Evolutionary conservation across 208 protist species (phyloP).

Genomic region (Trypanosoma cruzi): DNA sequence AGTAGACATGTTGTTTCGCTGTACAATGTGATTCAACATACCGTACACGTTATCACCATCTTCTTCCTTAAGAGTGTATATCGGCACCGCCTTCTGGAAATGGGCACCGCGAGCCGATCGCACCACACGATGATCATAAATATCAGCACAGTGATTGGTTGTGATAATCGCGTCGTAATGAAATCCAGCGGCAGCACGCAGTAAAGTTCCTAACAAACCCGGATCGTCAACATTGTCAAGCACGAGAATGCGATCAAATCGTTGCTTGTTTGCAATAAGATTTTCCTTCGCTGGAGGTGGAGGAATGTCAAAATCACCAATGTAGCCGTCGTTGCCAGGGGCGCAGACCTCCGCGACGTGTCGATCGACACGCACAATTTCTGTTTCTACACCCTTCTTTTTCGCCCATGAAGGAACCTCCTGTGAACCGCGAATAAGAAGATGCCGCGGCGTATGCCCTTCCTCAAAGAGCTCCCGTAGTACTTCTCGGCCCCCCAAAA

Average conservation of each 20-base stretch:
- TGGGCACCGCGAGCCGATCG: constrained; percentile 85
- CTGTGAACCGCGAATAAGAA: constrained; percentile 65
- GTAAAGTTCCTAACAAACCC: constrained; percentile 76
- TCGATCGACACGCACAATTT: constrained; percentile 66
- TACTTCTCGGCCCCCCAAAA: constrained; percentile 74
- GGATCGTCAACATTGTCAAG: constrained; percentile 91
- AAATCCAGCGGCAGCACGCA: constrained; percentile 81
- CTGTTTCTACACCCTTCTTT: constrained; percentile 34
- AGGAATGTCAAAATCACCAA: constrained; percentile 89
- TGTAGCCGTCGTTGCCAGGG: constrained; percentile 85
- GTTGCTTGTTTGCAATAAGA: constrained; percentile 87
- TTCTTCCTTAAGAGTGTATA: constrained; percentile 84
- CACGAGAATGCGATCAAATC: constrained; percentile 81
- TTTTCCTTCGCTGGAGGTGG: constrained; percentile 78
- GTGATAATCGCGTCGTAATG: constrained; percentile 89
- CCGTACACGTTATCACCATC: constrained; percentile 90
- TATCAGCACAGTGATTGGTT: constrained; percentile 88
- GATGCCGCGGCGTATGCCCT: constrained; percentile 61
- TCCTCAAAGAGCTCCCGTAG: constrained; percentile 82
- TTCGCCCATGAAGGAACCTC: constrained; percentile 60
- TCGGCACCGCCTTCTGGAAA: constrained; percentile 81
- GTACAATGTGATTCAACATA: constrained; percentile 83
- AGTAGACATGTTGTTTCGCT: constrained; percentile 78
- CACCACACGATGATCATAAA: constrained; percentile 90
- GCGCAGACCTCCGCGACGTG: constrained; percentile 50